phyloP scores from a whole-genome alignment of 2,329 filamentous ascomycete genomes.

The Penicillium sp. region DNA sequence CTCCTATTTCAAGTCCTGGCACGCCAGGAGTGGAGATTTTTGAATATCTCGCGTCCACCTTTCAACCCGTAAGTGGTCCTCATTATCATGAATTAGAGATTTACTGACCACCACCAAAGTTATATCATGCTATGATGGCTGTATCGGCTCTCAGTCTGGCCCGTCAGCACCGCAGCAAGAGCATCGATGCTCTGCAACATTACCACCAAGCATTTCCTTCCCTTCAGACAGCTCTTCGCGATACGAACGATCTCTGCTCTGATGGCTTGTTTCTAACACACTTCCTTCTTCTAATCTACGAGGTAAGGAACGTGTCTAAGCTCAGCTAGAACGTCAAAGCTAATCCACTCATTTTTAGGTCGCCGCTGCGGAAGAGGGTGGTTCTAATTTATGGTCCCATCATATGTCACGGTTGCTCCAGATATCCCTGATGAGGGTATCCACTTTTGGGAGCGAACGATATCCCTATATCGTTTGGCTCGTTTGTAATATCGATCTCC shows the following conservation, averaged over 20 bases:
- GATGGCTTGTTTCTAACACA: constrained; percentile 56
- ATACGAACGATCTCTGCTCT: constrained; percentile 50
- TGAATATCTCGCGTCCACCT: constrained; percentile 45
- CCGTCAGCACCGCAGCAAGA: constrained; percentile 42
- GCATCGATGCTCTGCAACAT: constrained; percentile 51
- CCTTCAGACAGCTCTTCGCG: constrained; percentile 42
- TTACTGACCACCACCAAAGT: constrained; percentile 30
- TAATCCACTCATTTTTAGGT: constrained; percentile 29
- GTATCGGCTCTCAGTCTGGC: constrained; percentile 53
- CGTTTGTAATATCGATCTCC: constrained; percentile 53
- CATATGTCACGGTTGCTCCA: constrained; percentile 51
- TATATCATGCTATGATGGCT: constrained; percentile 57
- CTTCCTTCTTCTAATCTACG: constrained; percentile 55
- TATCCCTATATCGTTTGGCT: constrained; percentile 53
- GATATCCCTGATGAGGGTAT: constrained; percentile 46
- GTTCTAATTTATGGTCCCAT: constrained; percentile 51
- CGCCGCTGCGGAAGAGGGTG: constrained; percentile 43
- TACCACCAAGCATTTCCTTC: constrained; percentile 52
- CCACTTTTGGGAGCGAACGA: constrained; percentile 41
- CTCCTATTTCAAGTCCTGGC: constrained; percentile 21
- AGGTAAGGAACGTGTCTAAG: constrained; percentile 35
- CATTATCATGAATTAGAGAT: background rate
- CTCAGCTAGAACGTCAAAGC: background rate
- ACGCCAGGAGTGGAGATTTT: constrained; percentile 40
- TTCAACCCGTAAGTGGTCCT: constrained; percentile 46